Conservation (phyloP, 2,329 filamentous ascomycete species). For the Daldinia sp. region DNA sequence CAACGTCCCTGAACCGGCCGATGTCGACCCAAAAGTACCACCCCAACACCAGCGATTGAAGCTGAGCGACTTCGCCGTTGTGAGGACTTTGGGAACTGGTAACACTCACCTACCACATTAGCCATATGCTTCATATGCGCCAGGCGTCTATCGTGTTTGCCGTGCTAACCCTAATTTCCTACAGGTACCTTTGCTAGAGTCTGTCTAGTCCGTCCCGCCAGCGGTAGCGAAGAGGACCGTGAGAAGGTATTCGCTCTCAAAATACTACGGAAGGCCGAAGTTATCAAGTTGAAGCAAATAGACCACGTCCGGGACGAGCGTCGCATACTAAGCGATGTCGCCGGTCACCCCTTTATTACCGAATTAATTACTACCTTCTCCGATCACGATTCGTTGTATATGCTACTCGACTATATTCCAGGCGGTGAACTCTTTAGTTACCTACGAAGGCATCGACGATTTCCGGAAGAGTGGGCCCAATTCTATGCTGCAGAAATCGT, state of each 20-base stretch:
- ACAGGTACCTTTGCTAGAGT: conserved; percentile 83
- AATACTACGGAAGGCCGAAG: conserved; percentile 74
- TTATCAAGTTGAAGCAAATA: conserved; percentile 85
- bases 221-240: conserved; percentile 60
- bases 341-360: conserved; percentile 85
- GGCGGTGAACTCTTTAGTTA: conserved; percentile 88
- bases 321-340: conserved; percentile 77
- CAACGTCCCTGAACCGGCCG: conserved; percentile 27
- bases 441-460: conserved; percentile 77
- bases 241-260: conserved; percentile 82
- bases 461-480: conserved; percentile 78
- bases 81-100: conserved; percentile 82
- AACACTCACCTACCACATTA: conserved; percentile 28
- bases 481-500: conserved; percentile 89
- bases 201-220: conserved; percentile 75
- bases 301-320: conserved; percentile 88
- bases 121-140: conserved; percentile 5
- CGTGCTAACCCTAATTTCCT: conserved; percentile 20
- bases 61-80: conserved; percentile 71
- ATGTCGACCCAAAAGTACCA: conserved; percentile 41
- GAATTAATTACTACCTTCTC: conserved; percentile 81
- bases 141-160: background rate
- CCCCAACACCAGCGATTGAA: conserved; percentile 50
- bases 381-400: conserved; percentile 80
- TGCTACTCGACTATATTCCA: conserved; percentile 84